phyloP scores from a whole-genome alignment of 176 grass and related monocot genomes.

The Thinopyrum elongatum region DNA sequence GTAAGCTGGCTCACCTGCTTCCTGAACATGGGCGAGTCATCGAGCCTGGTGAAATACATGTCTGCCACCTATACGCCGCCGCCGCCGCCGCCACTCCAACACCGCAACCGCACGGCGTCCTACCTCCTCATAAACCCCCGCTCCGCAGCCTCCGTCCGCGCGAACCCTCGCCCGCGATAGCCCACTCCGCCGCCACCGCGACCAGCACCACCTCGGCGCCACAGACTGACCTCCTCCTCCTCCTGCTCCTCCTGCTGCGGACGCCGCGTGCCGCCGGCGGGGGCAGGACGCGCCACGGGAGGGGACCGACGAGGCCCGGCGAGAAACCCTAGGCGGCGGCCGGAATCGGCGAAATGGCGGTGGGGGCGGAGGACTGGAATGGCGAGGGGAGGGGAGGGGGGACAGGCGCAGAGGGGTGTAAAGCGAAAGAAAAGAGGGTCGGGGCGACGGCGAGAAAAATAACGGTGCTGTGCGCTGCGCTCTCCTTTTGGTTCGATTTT shows the following conservation, averaged over 20 bases:
- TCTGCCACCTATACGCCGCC: conserved; percentile 16
- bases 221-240: background rate
- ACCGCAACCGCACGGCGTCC: conserved; percentile 7
- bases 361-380: conserved; percentile 38
- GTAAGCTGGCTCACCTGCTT: conserved; percentile 58
- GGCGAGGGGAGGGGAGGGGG: conserved; percentile 14
- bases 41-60: conserved; percentile 94
- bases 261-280: background rate
- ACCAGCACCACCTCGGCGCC: background rate
- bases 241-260: background rate
- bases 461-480: background rate
- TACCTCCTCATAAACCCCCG: conserved; percentile 34
- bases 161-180: background rate
- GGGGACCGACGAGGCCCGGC: background rate
- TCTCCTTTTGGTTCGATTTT: conserved; percentile 34
- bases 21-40: conserved; percentile 98
- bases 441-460: conserved; percentile 19
- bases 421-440: conserved; percentile 32
- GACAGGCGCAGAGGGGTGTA: conserved; percentile 13
- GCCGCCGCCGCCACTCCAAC: conserved; percentile 33
- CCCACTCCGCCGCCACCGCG: background rate
- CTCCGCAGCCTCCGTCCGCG: background rate
- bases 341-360: conserved; percentile 41
- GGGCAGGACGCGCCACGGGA: background rate
- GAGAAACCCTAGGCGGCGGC: conserved; percentile 44